Conservation (phyloP, 129 eudicot genomes). For the Artemisia tridentata region DNA sequence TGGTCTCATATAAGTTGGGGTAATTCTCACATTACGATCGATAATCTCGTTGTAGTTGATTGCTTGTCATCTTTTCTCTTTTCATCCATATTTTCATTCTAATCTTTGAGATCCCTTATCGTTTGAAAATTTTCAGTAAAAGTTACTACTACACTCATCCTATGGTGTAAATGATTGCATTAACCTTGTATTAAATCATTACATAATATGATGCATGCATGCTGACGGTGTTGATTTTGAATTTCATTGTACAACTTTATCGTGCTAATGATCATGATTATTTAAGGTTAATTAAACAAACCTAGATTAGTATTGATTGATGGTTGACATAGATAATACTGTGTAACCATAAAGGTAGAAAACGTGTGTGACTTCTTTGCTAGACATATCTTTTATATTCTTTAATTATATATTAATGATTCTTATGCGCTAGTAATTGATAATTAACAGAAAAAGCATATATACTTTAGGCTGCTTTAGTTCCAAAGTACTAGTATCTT, state of each 20-base stretch:
- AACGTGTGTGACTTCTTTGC: slow-evolving; percentile 7
- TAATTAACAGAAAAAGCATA: slow-evolving; percentile 34
- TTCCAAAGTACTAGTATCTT: slow-evolving; percentile 26
- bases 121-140: not conserved
- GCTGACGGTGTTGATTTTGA: not conserved
- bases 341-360: slow-evolving; percentile 12
- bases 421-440: slow-evolving; percentile 5
- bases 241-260: slow-evolving; percentile 4
- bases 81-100: too few species aligned
- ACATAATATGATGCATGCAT: slow-evolving; percentile 6
- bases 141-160: too few species aligned
- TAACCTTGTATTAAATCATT: slow-evolving; percentile 8
- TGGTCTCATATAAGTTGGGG: too few species aligned
- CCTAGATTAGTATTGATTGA: not conserved
- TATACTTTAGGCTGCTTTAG: slow-evolving; percentile 46
- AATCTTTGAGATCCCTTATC: not conserved
- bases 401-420: not conserved
- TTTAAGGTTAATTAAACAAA: not conserved
- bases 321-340: not conserved
- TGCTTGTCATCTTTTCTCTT: too few species aligned
- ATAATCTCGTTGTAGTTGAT: too few species aligned
- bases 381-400: slow-evolving; percentile 5
- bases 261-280: slow-evolving; percentile 1
- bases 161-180: not conserved
- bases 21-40: too few species aligned